Evolutionary conservation across 139 green algal genomes (phyloP).

Genomic region (Yamagishiella unicocca): DNA sequence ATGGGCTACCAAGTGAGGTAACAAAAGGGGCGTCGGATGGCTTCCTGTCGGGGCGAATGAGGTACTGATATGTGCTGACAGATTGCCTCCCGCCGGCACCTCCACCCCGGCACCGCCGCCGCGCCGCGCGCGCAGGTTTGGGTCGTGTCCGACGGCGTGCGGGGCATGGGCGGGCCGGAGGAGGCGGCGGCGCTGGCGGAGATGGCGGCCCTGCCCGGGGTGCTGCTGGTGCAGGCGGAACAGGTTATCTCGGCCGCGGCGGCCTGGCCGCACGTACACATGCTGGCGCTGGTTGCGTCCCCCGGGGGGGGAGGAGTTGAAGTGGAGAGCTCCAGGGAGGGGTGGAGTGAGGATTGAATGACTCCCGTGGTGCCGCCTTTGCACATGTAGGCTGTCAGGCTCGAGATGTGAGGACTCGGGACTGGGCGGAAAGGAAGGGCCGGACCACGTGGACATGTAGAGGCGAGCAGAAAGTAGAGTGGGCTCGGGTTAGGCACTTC

Average conservation of each 20-base stretch:
- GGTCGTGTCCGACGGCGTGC: conserved; percentile 14
- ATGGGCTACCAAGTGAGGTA: conserved; percentile 16
- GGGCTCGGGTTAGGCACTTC: too few relatives aligned
- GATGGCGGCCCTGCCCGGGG: conserved; percentile 19
- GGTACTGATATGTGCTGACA: too few relatives aligned
- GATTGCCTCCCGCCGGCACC: too few relatives aligned
- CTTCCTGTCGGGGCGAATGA: too few relatives aligned
- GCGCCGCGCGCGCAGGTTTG: conserved; percentile 11
- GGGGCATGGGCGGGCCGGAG: conserved; percentile 14
- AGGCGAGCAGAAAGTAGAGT: too few relatives aligned
- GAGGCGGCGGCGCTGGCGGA: conserved; percentile 24
- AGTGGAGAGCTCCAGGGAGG: neutral
- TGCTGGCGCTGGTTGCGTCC: neutral
- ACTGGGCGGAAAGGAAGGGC: too few relatives aligned
- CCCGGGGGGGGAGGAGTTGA: neutral
- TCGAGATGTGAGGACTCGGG: too few relatives aligned
- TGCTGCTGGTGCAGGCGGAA: conserved; percentile 17
- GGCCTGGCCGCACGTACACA: neutral
- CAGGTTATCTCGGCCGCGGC: conserved; percentile 19
- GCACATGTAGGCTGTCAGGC: too few relatives aligned
- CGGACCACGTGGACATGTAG: too few relatives aligned
- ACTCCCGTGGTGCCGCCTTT: too few relatives aligned
- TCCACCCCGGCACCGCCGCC: neutral
- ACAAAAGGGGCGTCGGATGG: neutral
- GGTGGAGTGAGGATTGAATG: neutral